Conservation (phyloP, 2,329 filamentous ascomycete genomes). For the Fusarium sacchari region DNA sequence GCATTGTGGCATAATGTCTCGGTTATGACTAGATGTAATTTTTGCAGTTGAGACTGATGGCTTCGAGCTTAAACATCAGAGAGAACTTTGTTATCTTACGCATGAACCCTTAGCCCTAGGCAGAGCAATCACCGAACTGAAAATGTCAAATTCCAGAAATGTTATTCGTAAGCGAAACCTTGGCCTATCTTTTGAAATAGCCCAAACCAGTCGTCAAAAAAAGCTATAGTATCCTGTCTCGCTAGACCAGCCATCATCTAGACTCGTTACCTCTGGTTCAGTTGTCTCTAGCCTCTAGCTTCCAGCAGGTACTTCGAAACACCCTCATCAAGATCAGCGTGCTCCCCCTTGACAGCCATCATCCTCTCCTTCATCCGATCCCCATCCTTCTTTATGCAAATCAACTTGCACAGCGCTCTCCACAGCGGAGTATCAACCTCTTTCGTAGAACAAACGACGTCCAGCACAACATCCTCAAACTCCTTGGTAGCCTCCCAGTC, state of each 20-base stretch:
- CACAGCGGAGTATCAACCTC: constrained; percentile 12
- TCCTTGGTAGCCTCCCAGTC: constrained; percentile 10
- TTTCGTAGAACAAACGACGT: constrained; percentile 4
- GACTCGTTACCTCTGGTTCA: not conserved
- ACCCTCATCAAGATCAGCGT: constrained; percentile 5
- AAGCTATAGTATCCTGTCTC: not conserved
- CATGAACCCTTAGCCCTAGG: not conserved
- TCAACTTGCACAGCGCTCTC: constrained; percentile 24
- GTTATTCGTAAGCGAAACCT: not conserved
- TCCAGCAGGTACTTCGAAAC: constrained; percentile 1
- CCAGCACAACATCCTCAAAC: constrained; percentile 21
- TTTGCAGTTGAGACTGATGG: not conserved
- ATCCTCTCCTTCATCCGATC: constrained; percentile 17
- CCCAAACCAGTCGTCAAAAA: not conserved
- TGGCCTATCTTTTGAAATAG: not conserved
- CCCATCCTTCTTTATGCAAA: constrained; percentile 1
- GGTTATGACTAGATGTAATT: not conserved
- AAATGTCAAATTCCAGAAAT: too few relatives aligned
- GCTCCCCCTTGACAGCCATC: constrained; percentile 10
- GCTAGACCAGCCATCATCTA: too few relatives aligned
- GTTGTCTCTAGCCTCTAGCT: not conserved
- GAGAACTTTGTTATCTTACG: too few relatives aligned
- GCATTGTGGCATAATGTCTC: not conserved
- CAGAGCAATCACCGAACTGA: not conserved
- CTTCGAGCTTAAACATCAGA: too few relatives aligned